Conservation (phyloP, 257 asterid species). For the Handroanthus guayacan region DNA sequence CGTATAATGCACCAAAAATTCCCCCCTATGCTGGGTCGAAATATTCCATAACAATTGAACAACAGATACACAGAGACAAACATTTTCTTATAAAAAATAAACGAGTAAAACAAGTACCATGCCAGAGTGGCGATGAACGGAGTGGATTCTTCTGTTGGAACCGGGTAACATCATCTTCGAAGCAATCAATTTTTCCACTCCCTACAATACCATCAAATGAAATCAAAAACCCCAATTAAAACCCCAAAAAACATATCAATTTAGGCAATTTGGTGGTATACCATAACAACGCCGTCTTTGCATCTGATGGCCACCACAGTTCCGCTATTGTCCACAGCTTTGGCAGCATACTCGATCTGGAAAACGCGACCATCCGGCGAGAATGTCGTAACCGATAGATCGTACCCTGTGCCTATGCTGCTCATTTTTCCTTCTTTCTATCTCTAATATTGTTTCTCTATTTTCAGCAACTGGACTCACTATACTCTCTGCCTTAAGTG, state of each 20-base stretch:
- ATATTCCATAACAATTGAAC: background rate
- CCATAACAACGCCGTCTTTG: slow-evolving; percentile 94
- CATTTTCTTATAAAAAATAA: background rate
- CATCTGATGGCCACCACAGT: slow-evolving; percentile 91
- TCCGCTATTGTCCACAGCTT: slow-evolving; percentile 94
- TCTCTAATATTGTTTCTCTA: background rate
- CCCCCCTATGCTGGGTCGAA: slow-evolving; percentile 2
- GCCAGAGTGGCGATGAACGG: slow-evolving; percentile 92
- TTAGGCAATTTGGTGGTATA: slow-evolving; percentile 26
- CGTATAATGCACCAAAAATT: background rate
- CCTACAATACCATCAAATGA: slow-evolving; percentile 47
- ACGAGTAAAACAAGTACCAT: slow-evolving; percentile 54
- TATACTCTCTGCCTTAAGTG: background rate
- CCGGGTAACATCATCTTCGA: slow-evolving; percentile 95
- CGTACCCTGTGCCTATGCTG: slow-evolving; percentile 96
- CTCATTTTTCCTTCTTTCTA: slow-evolving; percentile 54
- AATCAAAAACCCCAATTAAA: slow-evolving; percentile 32
- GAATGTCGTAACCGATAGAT: slow-evolving; percentile 93
- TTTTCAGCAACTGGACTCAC: slow-evolving; percentile 6
- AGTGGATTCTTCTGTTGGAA: slow-evolving; percentile 85
- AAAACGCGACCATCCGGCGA: slow-evolving; percentile 97
- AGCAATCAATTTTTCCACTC: slow-evolving; percentile 91
- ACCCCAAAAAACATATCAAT: slow-evolving; percentile 34
- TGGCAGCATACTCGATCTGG: slow-evolving; percentile 97
- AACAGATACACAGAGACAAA: background rate